phyloP scores from a whole-genome alignment of 768 basidiomycete species.

The Pleurotus platypus region DNA sequence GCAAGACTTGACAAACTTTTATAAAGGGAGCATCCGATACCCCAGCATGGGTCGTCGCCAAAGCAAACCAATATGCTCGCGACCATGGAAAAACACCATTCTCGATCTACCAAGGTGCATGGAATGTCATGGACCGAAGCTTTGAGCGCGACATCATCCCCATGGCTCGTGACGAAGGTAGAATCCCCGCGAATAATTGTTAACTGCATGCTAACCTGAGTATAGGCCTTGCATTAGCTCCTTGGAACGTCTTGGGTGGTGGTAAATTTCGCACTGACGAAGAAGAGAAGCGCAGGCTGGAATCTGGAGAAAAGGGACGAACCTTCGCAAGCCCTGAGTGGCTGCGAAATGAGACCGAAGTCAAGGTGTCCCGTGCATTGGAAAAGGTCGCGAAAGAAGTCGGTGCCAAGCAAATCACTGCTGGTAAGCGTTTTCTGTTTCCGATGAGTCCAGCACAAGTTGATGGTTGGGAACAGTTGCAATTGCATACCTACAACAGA shows the following conservation, averaged over 20 bases:
- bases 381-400: slow-evolving; percentile 50
- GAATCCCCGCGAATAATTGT: slow-evolving; percentile 19
- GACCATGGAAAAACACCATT: slow-evolving; percentile 48
- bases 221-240: slow-evolving; percentile 22
- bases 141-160: slow-evolving; percentile 55
- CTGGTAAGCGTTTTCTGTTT: slow-evolving; percentile 29
- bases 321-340: slow-evolving; percentile 26
- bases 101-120: slow-evolving; percentile 47
- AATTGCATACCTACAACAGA: slow-evolving; percentile 52
- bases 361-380: slow-evolving; percentile 35
- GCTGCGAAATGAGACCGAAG: slow-evolving; percentile 44
- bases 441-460: neutral
- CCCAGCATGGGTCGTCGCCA: slow-evolving; percentile 46
- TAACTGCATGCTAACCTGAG: no score
- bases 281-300: slow-evolving; percentile 23
- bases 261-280: slow-evolving; percentile 57
- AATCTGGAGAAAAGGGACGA: slow-evolving; percentile 38
- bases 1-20: neutral
- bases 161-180: slow-evolving; percentile 40
- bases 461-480: slow-evolving; percentile 27
- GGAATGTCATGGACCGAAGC: slow-evolving; percentile 40
- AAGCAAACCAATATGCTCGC: slow-evolving; percentile 48
- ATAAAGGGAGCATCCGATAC: slow-evolving; percentile 35
- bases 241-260: slow-evolving; percentile 29
- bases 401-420: slow-evolving; percentile 41